A percentile compares a stretch with the other conserved stretches of the same genome.
Conservation (phyloP, 1,284 basidiomycete species). For the Cryptococcus sp. region DNA sequence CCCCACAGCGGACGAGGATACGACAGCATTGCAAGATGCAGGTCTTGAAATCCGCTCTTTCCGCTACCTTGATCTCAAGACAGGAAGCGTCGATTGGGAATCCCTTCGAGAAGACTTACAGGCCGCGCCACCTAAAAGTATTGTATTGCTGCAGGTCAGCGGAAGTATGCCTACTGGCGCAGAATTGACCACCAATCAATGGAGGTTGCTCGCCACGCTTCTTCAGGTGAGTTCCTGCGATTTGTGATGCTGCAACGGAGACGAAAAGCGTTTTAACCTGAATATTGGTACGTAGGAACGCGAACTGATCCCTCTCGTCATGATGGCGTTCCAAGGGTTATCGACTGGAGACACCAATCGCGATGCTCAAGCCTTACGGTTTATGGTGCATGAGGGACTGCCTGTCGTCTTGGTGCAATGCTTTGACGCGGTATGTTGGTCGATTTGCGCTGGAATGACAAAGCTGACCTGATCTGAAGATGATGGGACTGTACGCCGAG, state of each 20-base stretch:
- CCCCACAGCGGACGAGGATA: constrained; percentile 46
- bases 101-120: constrained; percentile 65
- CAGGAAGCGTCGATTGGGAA: constrained; percentile 80
- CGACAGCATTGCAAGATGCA: constrained; percentile 38
- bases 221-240: constrained; percentile 31
- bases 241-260: not conserved
- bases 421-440: constrained; percentile 46
- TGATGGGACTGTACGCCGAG: constrained; percentile 52
- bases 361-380: constrained; percentile 50
- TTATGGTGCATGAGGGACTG: constrained; percentile 51
- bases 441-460: not conserved
- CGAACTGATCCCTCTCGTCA: constrained; percentile 46
- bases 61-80: constrained; percentile 82
- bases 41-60: constrained; percentile 47
- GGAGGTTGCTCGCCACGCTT: constrained; percentile 65
- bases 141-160: constrained; percentile 88
- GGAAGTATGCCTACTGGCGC: constrained; percentile 97
- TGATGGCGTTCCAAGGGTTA: constrained; percentile 51
- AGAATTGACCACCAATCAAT: constrained; percentile 87
- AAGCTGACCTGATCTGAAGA: constrained; percentile 24
- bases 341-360: constrained; percentile 46
- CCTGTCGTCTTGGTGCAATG: constrained; percentile 50
- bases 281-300: constrained; percentile 26
- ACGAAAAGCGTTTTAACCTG: too few species aligned
- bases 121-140: constrained; percentile 64